phyloP scores from a whole-genome alignment of 768 basidiomycete species.

The Tricholoma sp. region DNA sequence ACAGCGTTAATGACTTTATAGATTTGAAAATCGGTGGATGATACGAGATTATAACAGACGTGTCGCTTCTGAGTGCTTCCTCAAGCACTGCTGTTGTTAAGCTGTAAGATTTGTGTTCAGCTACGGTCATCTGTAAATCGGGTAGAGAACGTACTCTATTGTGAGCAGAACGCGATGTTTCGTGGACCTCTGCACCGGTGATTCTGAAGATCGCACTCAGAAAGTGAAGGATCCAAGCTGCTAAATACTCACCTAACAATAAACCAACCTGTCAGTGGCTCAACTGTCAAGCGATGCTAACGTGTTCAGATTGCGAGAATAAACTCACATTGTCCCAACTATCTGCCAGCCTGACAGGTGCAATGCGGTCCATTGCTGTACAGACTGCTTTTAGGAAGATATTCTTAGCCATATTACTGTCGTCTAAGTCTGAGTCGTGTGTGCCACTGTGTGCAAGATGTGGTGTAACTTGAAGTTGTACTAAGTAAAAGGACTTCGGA shows the following conservation, averaged over 20 bases:
- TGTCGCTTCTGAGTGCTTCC: slow-evolving; percentile 58
- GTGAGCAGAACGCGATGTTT: slow-evolving; percentile 55
- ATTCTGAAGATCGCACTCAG: slow-evolving; percentile 33
- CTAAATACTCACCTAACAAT: not conserved
- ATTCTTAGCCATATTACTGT: slow-evolving; percentile 18
- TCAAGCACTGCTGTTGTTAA: slow-evolving; percentile 65
- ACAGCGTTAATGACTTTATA: slow-evolving; percentile 69
- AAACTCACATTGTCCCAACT: slow-evolving; percentile 89
- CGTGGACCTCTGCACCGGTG: slow-evolving; percentile 41
- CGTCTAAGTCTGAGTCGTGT: too few species aligned
- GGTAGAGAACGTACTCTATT: slow-evolving; percentile 50
- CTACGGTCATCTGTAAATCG: slow-evolving; percentile 1
- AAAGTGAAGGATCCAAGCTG: too few species aligned
- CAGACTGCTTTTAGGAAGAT: slow-evolving; percentile 47
- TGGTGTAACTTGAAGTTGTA: too few species aligned
- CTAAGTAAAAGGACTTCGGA: too few species aligned
- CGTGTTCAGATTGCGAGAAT: slow-evolving; percentile 4
- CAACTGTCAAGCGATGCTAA: slow-evolving; percentile 28
- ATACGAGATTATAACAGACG: slow-evolving; percentile 73
- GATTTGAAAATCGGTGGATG: slow-evolving; percentile 83
- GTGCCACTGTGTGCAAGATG: too few species aligned
- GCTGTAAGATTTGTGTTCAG: slow-evolving; percentile 33
- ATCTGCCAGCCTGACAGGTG: slow-evolving; percentile 81
- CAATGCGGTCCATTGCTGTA: slow-evolving; percentile 76
- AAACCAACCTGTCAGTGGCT: slow-evolving; percentile 61